These are phyloP conservation scores for Bertia moriformis DNA, from an alignment of 2,329 filamentous ascomycete species.

Conservation along the genomic window DNA sequence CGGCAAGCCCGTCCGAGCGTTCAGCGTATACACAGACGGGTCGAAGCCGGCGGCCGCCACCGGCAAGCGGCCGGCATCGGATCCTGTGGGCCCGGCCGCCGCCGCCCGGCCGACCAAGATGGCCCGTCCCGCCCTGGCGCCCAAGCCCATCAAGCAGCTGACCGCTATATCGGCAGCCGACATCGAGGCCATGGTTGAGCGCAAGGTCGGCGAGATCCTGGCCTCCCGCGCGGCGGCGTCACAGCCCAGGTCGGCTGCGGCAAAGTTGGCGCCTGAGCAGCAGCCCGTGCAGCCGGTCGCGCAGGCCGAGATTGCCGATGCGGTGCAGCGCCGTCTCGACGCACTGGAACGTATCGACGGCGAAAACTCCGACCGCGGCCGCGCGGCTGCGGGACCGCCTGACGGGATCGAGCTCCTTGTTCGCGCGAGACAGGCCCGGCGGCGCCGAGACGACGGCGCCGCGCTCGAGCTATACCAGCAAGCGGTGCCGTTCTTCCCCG, in stretches of 20 bases:
- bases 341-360: constrained; percentile 72
- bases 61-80: constrained; percentile 8
- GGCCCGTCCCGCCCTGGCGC: constrained; percentile 28
- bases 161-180: constrained; percentile 47
- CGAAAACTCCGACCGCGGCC: constrained; percentile 25
- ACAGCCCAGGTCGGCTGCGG: constrained; percentile 22
- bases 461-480: constrained; percentile 77
- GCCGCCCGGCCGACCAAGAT: constrained; percentile 24
- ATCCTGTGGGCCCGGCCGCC: constrained; percentile 12
- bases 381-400: constrained; percentile 59
- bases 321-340: constrained; percentile 68
- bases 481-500: constrained; percentile 72
- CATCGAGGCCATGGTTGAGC: constrained; percentile 84
- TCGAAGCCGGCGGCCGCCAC: constrained; percentile 7
- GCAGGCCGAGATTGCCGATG: constrained; percentile 17
- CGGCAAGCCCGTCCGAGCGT: constrained; percentile 66
- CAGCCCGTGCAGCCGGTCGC: constrained; percentile 64
- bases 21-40: constrained; percentile 75
- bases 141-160: constrained; percentile 9
- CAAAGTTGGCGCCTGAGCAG: constrained; percentile 29
- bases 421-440: constrained; percentile 84
- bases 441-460: constrained; percentile 61
- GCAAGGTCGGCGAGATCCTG: constrained; percentile 78
- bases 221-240: constrained; percentile 57
- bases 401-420: constrained; percentile 75